Base-by-base conservation (phyloP, 1,284 basidiomycete species). In the Fomitiporia mediterranea region DNA sequence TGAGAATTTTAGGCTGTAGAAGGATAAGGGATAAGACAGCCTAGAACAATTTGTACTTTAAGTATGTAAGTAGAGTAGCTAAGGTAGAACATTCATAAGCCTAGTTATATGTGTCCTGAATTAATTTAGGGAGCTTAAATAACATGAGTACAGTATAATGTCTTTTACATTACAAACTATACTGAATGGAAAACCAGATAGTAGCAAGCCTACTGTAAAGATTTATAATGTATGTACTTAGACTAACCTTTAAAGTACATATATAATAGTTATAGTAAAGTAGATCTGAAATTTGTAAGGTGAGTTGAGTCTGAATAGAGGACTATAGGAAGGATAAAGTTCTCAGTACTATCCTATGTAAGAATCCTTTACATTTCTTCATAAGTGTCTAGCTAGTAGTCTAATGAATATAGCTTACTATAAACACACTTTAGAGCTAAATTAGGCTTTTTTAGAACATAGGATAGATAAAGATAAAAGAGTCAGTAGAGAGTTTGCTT, bases 221-320 rank as follows among this genome's bases (percentile, higher is more conserved):
- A 66, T 28, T 67, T 64, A 6, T 49, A 28, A 2, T 65, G 60
- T 1, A 49, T 52, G 46, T 68, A 70, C 52, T 73, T 72, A 0
- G 67, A 67, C 15, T 67, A 56, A 30, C 69, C 68, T 9, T 65
- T 67, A 38, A 67, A 57, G 19, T 60, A 63, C 64, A 68, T 21
- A 9, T 70, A 71, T 1, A 69, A 44, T 0, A 70, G 72, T 69
- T 69, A 72, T 1, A 70, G 58, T 11, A 64, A 64, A 0, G 66
- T 65, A 11, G 25, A 63, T 0, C 70, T 68, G 60, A 73, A 73
- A 19, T 61, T 61, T 9, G 71, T 60, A 6, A 72, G 63, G 28
- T 69, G 70, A 1, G 68, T 73, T 1, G 65, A 61, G 56, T 74
- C 71, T 0, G 71, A 74, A 60, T 66, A 71, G 6, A 72, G 38